phyloP scores from a whole-genome alignment of 345 rosid genomes.

The Odontarrhena argentea region DNA sequence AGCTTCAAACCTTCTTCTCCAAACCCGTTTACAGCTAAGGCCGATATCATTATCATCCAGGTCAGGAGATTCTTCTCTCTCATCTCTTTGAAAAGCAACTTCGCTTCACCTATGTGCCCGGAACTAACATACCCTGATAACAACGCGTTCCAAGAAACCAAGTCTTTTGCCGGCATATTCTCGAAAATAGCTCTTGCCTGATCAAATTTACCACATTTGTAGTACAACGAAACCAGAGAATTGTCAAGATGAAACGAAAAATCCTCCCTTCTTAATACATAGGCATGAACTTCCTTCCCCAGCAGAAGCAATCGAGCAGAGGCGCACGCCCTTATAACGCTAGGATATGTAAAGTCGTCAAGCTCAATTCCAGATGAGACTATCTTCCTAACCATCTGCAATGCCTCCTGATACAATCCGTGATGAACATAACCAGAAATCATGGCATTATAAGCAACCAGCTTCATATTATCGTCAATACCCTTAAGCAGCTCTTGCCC shows the following conservation, averaged over 20 bases:
- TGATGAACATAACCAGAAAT: conserved; percentile 45
- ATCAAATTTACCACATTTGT: conserved; percentile 41
- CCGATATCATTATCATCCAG: conserved; percentile 46
- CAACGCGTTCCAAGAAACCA: conserved; percentile 48
- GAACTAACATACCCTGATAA: conserved; percentile 45
- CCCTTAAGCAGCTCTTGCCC: conserved; percentile 34
- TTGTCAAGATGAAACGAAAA: conserved; percentile 42
- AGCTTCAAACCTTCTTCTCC: conserved; percentile 46
- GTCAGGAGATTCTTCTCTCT: conserved; percentile 39
- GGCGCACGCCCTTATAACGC: conserved; percentile 43
- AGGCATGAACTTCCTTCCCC: conserved; percentile 43
- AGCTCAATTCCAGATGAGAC: conserved; percentile 38
- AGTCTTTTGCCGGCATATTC: conserved; percentile 37
- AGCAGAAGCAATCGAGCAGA: conserved; percentile 37
- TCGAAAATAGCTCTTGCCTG: conserved; percentile 43
- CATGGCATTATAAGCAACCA: conserved; percentile 42
- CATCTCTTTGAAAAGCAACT: conserved; percentile 43
- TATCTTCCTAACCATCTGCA: conserved; percentile 42
- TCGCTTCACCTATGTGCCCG: conserved; percentile 43
- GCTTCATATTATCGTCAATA: conserved; percentile 40
- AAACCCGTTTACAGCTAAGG: conserved; percentile 42
- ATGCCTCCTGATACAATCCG: conserved; percentile 38
- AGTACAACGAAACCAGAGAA: conserved; percentile 38
- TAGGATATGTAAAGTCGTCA: conserved; percentile 45
- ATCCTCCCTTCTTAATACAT: conserved; percentile 35